A percentile compares a stretch with the other conserved stretches of the same genome.
phyloP scores from a whole-genome alignment of 345 rosid genomes.

The Gossypium arboreum region DNA sequence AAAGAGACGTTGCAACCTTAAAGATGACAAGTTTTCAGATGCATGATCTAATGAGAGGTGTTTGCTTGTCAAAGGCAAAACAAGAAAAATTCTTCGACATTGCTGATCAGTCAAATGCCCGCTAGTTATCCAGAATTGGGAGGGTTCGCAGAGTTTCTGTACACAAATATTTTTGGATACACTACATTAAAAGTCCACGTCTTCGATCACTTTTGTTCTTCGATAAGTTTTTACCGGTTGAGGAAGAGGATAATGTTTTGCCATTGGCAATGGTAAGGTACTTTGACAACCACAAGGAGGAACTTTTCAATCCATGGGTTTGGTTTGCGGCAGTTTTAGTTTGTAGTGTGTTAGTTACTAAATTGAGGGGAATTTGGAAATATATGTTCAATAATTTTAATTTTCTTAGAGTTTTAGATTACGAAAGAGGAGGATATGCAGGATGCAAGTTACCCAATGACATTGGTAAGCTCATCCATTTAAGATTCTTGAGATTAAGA shows the following conservation, averaged over 20 bases:
- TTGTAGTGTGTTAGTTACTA: fast-evolving
- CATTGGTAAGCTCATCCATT: constrained; percentile 33
- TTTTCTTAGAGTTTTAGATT: constrained; percentile 30
- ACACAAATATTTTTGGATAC: too few relatives aligned
- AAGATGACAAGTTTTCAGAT: not conserved
- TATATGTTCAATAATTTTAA: not conserved
- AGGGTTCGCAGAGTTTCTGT: too few relatives aligned
- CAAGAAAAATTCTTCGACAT: too few relatives aligned
- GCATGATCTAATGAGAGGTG: too few relatives aligned
- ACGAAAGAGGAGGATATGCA: not conserved
- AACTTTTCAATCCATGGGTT: fast-evolving
- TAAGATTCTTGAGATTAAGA: constrained; percentile 26
- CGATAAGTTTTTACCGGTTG: too few relatives aligned
- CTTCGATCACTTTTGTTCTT: too few relatives aligned
- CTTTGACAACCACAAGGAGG: not conserved
- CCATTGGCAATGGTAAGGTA: fast-evolving
- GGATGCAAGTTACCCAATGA: constrained; percentile 8
- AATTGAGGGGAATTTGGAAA: not conserved
- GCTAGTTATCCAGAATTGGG: too few relatives aligned
- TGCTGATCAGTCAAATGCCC: too few relatives aligned
- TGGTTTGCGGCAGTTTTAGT: fast-evolving
- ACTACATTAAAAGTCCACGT: too few relatives aligned
- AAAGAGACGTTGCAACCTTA: not conserved
- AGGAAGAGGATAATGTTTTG: fast-evolving
- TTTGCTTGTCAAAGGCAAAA: too few relatives aligned